A percentile compares a stretch with the other conserved stretches of the same genome.
Conservation (phyloP, 148 eudicot genomes). For the Arctostaphylos glauca region DNA sequence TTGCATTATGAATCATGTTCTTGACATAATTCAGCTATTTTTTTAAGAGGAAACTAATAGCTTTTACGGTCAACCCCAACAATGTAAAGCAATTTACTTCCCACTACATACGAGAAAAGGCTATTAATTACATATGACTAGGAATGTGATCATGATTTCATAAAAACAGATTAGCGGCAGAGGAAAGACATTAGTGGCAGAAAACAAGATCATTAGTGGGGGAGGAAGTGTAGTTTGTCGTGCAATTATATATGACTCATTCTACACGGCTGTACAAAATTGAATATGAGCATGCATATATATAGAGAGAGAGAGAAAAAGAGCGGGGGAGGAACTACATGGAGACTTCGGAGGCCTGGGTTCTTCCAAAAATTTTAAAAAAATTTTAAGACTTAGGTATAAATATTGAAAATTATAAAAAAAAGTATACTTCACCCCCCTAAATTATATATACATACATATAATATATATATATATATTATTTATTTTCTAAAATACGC, state of each 20-base stretch:
- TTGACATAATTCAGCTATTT: background rate
- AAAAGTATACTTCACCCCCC: no score
- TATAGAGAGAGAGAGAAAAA: no score
- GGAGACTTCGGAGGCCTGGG: no score
- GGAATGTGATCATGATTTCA: background rate
- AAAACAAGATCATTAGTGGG: background rate
- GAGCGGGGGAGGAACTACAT: no score
- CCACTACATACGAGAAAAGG: background rate
- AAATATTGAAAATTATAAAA: no score
- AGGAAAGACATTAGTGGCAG: background rate
- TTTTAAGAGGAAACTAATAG: background rate
- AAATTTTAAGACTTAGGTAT: no score
- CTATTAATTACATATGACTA: background rate
- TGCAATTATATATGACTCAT: background rate
- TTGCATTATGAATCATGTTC: background rate
- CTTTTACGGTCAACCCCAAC: background rate
- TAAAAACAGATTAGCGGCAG: background rate
- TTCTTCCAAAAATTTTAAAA: no score
- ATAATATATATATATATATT: no score
- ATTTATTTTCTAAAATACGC: no score
- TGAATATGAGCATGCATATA: background rate
- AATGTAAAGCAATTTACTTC: background rate
- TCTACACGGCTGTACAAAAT: background rate
- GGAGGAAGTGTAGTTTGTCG: background rate
- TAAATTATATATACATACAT: no score